Evolutionary conservation across 192 early-diverging fungal genomes (phyloP), one percentile per base, ranked within the genome.

Genomic region (Radiomyces spectabilis): DNA sequence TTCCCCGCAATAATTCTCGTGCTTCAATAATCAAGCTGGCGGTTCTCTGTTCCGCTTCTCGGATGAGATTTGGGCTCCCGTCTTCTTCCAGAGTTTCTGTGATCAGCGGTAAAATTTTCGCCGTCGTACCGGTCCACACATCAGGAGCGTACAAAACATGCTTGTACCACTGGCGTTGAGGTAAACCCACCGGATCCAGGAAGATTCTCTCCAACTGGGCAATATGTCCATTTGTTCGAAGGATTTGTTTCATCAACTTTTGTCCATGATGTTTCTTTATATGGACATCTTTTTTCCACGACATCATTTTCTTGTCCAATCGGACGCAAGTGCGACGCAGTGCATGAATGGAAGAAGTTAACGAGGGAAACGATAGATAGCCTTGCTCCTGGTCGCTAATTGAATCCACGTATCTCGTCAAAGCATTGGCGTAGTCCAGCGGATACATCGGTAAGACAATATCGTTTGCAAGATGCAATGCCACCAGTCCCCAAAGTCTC

Each of bases 71-170:
- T 35, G 5, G 33, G 5, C 13, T 13, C 13, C 13, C 33, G 5
- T 35, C 6, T 35, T 5, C 5, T 35, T 35, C 33, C 5, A 35
- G 13, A 5, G 33, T 13, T 13, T 5, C 33, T 5, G 13, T 35
- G 6, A 35, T 8, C 5, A 13, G 13, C 5, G 33, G 33, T 8
- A 35, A 13, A 35, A 35, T 13, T 13, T 8, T 35, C 33, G 33
- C 13, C 13, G 5, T 5, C 5, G 5, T 8, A 8, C 33, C 33
- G 13, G 33, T 35, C 33, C 33, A 35, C 13, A 8, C 33, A 4
- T 68, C 73, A 1, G 83, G 83, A 2, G 69, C 69, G 29, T 74
- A 68, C 1, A 85, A 26, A 2, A 64, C 60, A 35, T 85, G 83
- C 43, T 75, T 74, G 55, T 74, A 80, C 83, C 83, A 85, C 15